Evolutionary conservation across 257 asterid genomes (phyloP).

Genomic region (Fraxinus anomala): DNA sequence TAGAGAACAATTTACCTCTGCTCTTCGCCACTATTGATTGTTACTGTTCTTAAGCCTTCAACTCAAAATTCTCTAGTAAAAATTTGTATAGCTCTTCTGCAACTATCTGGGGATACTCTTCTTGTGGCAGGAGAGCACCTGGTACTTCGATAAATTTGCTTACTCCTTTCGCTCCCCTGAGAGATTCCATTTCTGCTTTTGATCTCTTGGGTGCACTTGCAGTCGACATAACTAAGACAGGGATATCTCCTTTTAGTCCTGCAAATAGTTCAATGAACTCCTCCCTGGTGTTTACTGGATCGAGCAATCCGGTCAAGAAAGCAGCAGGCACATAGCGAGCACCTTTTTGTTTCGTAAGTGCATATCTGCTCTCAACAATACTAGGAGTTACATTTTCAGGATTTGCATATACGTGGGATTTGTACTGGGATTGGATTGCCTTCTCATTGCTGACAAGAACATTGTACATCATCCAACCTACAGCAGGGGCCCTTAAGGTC

Average conservation of each 20-base stretch:
- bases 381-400: constrained; percentile 80
- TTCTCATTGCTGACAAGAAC: constrained; percentile 92
- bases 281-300: constrained; percentile 80
- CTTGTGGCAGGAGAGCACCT: constrained; percentile 96
- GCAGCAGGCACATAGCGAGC: constrained; percentile 97
- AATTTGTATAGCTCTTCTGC: constrained; percentile 72
- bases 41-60: constrained; percentile 28
- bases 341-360: constrained; percentile 68
- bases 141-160: constrained; percentile 69
- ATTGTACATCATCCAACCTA: constrained; percentile 99
- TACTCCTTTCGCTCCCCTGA: constrained; percentile 75
- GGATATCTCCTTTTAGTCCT: constrained; percentile 57
- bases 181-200: constrained; percentile 97
- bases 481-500: constrained; percentile 89
- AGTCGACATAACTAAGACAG: constrained; percentile 70
- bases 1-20: constrained; percentile 35
- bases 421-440: constrained; percentile 86
- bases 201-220: constrained; percentile 79
- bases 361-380: constrained; percentile 73
- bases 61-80: constrained; percentile 57
- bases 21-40: constrained; percentile 7
- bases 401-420: constrained; percentile 89
- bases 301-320: constrained; percentile 90
- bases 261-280: constrained; percentile 74
- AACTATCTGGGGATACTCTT: constrained; percentile 76